Conservation (phyloP, 1,139 yeast species). For the Geotrichum phurueaensis region DNA sequence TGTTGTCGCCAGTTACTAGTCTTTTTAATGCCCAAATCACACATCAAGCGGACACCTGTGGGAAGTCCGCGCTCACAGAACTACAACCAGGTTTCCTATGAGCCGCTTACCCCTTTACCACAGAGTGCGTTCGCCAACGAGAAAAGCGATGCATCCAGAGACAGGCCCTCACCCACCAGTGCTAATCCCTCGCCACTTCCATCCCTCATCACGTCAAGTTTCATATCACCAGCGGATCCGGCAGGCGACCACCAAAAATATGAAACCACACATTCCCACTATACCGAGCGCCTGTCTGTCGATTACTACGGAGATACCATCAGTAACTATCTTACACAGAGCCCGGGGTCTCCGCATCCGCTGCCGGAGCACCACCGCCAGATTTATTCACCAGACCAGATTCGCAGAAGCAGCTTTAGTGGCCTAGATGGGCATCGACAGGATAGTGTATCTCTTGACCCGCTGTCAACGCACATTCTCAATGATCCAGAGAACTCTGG, state of each 20-base stretch:
- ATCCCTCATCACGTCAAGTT: not conserved
- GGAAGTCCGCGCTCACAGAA: not conserved
- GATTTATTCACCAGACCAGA: not conserved
- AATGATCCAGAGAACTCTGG: not conserved
- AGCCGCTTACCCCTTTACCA: not conserved
- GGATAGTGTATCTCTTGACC: not conserved
- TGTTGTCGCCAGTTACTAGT: not conserved
- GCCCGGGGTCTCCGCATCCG: not conserved
- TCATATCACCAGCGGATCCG: not conserved
- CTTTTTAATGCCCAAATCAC: not conserved
- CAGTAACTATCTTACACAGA: constrained; percentile 4
- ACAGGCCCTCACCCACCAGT: not conserved
- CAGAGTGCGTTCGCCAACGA: not conserved
- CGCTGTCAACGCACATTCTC: not conserved
- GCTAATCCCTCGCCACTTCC: not conserved
- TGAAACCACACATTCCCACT: not conserved
- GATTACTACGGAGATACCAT: constrained; percentile 13
- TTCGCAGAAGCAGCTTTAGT: not conserved
- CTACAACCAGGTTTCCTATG: not conserved
- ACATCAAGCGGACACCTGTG: not conserved
- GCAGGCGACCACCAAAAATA: not conserved
- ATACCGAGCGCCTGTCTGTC: constrained; percentile 3
- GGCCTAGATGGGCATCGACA: not conserved
- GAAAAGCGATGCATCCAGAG: not conserved
- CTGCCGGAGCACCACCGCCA: not conserved